Evolutionary conservation across 768 basidiomycete genomes (phyloP).

Genomic region (Lyophyllum atratum): DNA sequence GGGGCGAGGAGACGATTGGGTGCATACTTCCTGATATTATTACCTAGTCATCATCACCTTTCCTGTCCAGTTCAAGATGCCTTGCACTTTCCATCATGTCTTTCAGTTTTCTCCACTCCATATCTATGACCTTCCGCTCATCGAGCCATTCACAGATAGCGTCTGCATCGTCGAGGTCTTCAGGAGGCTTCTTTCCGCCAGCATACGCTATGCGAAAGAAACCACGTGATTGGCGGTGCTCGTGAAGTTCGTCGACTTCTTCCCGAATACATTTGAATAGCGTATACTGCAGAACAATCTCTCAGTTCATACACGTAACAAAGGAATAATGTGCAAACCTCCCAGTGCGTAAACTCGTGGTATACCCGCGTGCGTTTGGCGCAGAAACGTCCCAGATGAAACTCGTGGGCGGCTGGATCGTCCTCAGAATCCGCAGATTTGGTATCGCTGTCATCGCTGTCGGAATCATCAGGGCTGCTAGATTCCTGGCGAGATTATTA

Average conservation of each 20-base stretch:
- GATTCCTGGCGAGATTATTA: constrained; percentile 7
- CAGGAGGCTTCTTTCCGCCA: constrained; percentile 58
- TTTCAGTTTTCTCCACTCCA: constrained; percentile 71
- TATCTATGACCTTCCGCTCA: constrained; percentile 61
- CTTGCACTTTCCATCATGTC: constrained; percentile 75
- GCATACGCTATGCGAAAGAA: constrained; percentile 64
- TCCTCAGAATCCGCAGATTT: constrained; percentile 18
- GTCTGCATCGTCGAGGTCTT: constrained; percentile 73
- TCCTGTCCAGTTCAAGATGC: constrained; percentile 55
- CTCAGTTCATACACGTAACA: background rate
- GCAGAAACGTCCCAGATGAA: constrained; percentile 80
- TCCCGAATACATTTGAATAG: constrained; percentile 59
- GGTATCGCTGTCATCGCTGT: constrained; percentile 6
- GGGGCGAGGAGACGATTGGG: too few relatives aligned
- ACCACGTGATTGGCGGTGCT: constrained; percentile 32
- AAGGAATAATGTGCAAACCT: constrained; percentile 47
- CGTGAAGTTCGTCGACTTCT: constrained; percentile 60
- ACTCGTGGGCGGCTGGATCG: constrained; percentile 32
- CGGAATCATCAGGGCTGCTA: constrained; percentile 18
- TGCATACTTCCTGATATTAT: background rate
- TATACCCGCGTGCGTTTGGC: constrained; percentile 66
- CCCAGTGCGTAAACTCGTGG: constrained; percentile 81
- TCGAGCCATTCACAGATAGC: constrained; percentile 84
- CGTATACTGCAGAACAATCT: constrained; percentile 47
- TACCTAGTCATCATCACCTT: constrained; percentile 41